Conservation (phyloP, 805 yeast species). For the Nakazawaea wickerhamii region DNA sequence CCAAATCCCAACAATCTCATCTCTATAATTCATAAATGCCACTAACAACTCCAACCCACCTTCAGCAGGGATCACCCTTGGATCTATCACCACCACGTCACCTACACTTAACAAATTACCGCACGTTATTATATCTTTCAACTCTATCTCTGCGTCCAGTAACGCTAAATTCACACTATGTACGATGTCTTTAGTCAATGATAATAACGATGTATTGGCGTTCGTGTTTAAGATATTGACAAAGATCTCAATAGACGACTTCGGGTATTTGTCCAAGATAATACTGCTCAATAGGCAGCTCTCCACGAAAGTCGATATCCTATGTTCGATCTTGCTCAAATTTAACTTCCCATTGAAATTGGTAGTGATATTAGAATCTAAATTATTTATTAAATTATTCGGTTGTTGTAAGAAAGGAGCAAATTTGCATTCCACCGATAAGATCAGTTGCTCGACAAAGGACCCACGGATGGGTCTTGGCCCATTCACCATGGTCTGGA, state of each 20-base stretch:
- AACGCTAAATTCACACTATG: conserved; percentile 68
- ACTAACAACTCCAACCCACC: conserved; percentile 34
- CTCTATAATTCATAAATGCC: conserved; percentile 49
- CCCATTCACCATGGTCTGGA: conserved; percentile 75
- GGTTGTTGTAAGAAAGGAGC: conserved; percentile 44
- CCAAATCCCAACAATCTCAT: conserved; percentile 60
- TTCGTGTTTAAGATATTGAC: conserved; percentile 57
- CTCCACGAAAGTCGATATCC: conserved; percentile 36
- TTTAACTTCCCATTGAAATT: conserved; percentile 27
- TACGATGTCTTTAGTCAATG: conserved; percentile 34
- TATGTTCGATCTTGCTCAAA: conserved; percentile 36
- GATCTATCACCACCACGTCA: conserved; percentile 12
- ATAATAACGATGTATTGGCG: conserved; percentile 15
- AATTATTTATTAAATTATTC: conserved; percentile 20
- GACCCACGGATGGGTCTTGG: conserved; percentile 83
- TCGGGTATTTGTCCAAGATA: conserved; percentile 72
- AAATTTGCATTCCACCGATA: conserved; percentile 56
- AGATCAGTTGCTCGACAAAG: conserved; percentile 58
- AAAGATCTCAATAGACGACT: conserved; percentile 79
- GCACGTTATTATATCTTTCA: conserved; percentile 69
- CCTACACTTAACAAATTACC: conserved; percentile 37
- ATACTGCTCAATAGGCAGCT: conserved; percentile 38
- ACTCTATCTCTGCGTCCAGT: conserved; percentile 79
- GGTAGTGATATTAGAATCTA: conserved; percentile 13
- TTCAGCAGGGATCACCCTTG: conserved; percentile 7